A percentile compares a stretch with the other conserved stretches of the same genome.
These are phyloP conservation scores for Picea sitchensis DNA, from an alignment of 75 land plant genomes.

Conservation along the genomic window DNA sequence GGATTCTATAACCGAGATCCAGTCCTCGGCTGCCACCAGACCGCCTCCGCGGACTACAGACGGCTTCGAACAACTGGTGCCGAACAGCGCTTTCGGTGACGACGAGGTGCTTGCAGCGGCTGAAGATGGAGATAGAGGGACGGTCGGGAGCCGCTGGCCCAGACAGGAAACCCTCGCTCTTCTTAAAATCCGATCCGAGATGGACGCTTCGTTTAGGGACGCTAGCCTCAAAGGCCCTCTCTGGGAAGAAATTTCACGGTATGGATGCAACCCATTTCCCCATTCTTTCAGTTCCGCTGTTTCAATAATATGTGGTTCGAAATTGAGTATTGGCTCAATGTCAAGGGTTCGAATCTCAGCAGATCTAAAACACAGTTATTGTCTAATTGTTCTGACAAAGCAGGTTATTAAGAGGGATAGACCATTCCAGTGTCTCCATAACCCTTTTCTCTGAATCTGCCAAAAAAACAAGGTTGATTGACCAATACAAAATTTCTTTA, in stretches of 20 bases:
- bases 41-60: neutral
- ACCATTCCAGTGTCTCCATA: no score
- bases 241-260: slow-evolving; percentile 97
- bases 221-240: slow-evolving; percentile 91
- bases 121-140: slow-evolving; percentile 46
- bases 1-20: slow-evolving; percentile 44
- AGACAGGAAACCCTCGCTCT: slow-evolving; percentile 85
- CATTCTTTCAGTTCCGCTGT: neutral
- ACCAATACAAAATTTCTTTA: no score
- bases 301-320: neutral
- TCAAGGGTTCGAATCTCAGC: neutral
- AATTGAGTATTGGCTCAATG: neutral
- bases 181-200: slow-evolving; percentile 89
- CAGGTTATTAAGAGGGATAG: no score
- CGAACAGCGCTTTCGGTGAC: slow-evolving; percentile 21
- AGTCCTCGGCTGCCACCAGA: slow-evolving; percentile 31
- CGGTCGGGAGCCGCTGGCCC: slow-evolving; percentile 84
- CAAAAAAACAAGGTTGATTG: no score
- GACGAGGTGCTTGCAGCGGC: slow-evolving; percentile 28
- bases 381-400: no score
- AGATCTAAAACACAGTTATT: neutral
- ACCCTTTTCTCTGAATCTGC: no score
- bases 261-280: slow-evolving; percentile 2
- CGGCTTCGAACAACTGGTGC: slow-evolving; percentile 32
- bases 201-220: slow-evolving; percentile 89